phyloP scores from a whole-genome alignment of 805 yeast genomes.

The Candida krabiensis region DNA sequence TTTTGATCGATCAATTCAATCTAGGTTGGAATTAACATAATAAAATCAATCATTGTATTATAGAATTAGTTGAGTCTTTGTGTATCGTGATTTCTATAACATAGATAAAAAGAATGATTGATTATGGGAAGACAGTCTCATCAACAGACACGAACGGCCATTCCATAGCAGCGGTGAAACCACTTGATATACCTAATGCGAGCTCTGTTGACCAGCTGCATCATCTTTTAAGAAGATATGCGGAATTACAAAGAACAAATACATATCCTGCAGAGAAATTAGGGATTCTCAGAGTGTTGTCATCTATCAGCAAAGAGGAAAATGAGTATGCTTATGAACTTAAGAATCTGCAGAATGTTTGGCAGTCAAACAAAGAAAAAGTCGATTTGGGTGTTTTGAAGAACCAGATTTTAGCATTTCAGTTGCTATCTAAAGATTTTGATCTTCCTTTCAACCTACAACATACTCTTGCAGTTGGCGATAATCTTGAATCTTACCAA shows the following conservation, averaged over 20 bases:
- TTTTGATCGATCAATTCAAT: too few species aligned
- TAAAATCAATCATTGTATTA: too few species aligned
- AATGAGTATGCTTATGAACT: conserved; percentile 32
- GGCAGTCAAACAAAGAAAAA: conserved; percentile 26
- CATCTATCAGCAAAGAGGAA: conserved; percentile 42
- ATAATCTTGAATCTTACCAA: conserved; percentile 3
- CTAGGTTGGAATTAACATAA: too few species aligned
- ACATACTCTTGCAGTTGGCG: conserved; percentile 30
- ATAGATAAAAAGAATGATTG: conserved; percentile 4
- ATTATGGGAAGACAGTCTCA: conserved; percentile 1
- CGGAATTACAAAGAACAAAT: conserved; percentile 25
- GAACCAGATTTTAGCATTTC: conserved; percentile 63
- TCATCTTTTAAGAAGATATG: conserved; percentile 28
- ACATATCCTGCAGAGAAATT: conserved; percentile 36
- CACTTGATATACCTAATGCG: conserved; percentile 26
- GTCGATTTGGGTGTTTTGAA: conserved; percentile 49
- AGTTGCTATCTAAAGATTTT: conserved; percentile 61
- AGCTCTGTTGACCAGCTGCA: conserved; percentile 25
- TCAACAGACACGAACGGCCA: conserved; percentile 3
- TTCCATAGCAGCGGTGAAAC: conserved; percentile 6
- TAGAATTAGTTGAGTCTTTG: too few species aligned
- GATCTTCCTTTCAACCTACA: conserved; percentile 60
- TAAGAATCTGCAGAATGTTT: conserved; percentile 29
- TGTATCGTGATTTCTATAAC: too few species aligned
- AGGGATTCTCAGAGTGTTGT: conserved; percentile 43